Conservation (phyloP, 129 eudicot genomes). For the Escallonia rubra region DNA sequence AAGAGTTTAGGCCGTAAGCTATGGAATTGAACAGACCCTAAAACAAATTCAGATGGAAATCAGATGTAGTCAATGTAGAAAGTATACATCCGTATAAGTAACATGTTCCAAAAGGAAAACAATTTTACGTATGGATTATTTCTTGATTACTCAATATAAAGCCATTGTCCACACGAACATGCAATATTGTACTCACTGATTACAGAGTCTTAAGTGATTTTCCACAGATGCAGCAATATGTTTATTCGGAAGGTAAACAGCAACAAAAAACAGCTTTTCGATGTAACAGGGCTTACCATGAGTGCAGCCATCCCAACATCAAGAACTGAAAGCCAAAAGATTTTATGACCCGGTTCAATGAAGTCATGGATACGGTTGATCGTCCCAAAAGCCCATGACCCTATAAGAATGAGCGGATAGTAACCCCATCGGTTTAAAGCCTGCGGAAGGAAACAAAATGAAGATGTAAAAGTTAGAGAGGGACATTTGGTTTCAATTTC, state of each 20-base stretch:
- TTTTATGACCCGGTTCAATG: slow-evolving; percentile 78
- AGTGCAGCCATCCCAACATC: slow-evolving; percentile 97
- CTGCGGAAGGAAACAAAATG: slow-evolving; percentile 28
- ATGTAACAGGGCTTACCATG: slow-evolving; percentile 47
- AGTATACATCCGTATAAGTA: background rate
- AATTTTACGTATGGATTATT: no score
- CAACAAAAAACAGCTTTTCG: background rate
- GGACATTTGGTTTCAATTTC: background rate
- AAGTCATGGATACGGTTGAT: slow-evolving; percentile 92
- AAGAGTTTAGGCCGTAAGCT: slow-evolving; percentile 93
- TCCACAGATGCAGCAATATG: background rate
- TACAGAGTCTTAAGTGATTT: background rate
- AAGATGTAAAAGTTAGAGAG: slow-evolving; percentile 3
- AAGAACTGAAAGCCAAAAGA: slow-evolving; percentile 95
- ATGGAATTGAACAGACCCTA: slow-evolving; percentile 94
- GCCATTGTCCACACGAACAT: background rate
- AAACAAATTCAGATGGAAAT: slow-evolving; percentile 9
- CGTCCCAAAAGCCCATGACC: slow-evolving; percentile 98
- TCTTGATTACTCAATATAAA: background rate
- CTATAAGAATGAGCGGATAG: slow-evolving; percentile 91
- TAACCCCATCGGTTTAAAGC: slow-evolving; percentile 93
- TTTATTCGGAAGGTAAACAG: background rate
- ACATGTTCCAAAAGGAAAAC: background rate
- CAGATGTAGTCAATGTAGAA: background rate
- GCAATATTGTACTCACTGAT: background rate